Evolutionary conservation across 495 filamentous ascomycete genomes (phyloP).

Genomic region (Xylaria acuta): DNA sequence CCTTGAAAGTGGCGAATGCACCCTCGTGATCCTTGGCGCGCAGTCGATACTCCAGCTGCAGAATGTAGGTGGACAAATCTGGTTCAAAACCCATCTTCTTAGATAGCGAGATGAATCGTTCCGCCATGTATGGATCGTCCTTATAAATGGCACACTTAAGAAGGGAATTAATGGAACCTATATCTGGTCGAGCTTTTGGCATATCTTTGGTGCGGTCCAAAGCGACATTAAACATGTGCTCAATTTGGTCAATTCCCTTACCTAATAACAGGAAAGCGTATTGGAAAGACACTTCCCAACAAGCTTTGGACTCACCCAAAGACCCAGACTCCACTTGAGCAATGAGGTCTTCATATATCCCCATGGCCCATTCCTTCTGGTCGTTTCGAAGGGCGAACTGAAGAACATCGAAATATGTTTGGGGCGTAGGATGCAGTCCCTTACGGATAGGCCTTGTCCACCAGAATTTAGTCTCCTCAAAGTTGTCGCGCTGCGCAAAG

Average conservation of each 20-base stretch:
- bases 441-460: conserved; percentile 64
- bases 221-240: conserved; percentile 71
- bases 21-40: conserved; percentile 71
- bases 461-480: conserved; percentile 66
- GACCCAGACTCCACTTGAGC: conserved; percentile 43
- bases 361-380: conserved; percentile 67
- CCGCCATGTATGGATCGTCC: conserved; percentile 72
- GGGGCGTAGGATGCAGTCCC: conserved; percentile 46
- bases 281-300: conserved; percentile 74
- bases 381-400: conserved; percentile 55
- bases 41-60: conserved; percentile 78
- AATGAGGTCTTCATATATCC: conserved; percentile 66
- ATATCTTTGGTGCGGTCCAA: conserved; percentile 50
- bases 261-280: conserved; percentile 75
- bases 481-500: conserved; percentile 56
- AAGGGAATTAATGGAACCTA: conserved; percentile 75
- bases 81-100: conserved; percentile 66
- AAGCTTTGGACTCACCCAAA: conserved; percentile 45
- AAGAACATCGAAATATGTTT: conserved; percentile 60
- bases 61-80: conserved; percentile 68
- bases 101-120: conserved; percentile 71
- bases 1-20: conserved; percentile 66
- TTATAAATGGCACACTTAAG: conserved; percentile 74
- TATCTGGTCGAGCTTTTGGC: conserved; percentile 59
- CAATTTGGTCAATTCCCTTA: conserved; percentile 72